phyloP scores from a whole-genome alignment of 352 stramenopile species.

The Phytophthora quininea region DNA sequence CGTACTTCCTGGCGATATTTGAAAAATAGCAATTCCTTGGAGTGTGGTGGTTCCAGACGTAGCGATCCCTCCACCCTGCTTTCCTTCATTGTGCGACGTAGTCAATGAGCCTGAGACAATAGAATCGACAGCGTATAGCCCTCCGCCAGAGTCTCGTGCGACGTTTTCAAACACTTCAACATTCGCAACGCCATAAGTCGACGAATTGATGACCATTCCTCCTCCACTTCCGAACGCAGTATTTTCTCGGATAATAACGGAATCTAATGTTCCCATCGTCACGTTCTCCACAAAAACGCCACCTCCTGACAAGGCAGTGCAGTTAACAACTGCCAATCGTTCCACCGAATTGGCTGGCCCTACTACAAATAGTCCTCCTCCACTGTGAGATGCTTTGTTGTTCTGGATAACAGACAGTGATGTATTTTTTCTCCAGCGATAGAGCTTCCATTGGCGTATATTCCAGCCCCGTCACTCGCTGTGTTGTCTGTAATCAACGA shows the following conservation, averaged over 20 bases:
- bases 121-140: slow-evolving; percentile 29
- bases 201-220: slow-evolving; percentile 20
- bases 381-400: slow-evolving; percentile 20
- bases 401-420: slow-evolving; percentile 15
- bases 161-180: slow-evolving; percentile 26
- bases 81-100: slow-evolving; percentile 28
- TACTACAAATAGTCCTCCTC: slow-evolving; percentile 39
- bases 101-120: slow-evolving; percentile 26
- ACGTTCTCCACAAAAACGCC: slow-evolving; percentile 21
- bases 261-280: neutral
- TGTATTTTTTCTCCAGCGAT: slow-evolving; percentile 10
- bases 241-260: slow-evolving; percentile 25
- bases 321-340: slow-evolving; percentile 30
- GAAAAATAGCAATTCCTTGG: slow-evolving; percentile 17
- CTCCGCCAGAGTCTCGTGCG: slow-evolving; percentile 28
- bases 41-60: slow-evolving; percentile 16
- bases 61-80: slow-evolving; percentile 32
- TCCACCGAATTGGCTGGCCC: slow-evolving; percentile 30
- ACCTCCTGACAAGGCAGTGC: slow-evolving; percentile 30
- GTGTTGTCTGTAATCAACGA: slow-evolving; percentile 12
- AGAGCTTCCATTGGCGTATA: slow-evolving; percentile 41
- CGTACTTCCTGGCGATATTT: slow-evolving; percentile 28
- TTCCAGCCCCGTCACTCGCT: slow-evolving; percentile 30
- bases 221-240: slow-evolving; percentile 30
- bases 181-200: slow-evolving; percentile 8